phyloP scores from a whole-genome alignment of 2,329 filamentous ascomycete genomes.

The Xylariaceae sp. region DNA sequence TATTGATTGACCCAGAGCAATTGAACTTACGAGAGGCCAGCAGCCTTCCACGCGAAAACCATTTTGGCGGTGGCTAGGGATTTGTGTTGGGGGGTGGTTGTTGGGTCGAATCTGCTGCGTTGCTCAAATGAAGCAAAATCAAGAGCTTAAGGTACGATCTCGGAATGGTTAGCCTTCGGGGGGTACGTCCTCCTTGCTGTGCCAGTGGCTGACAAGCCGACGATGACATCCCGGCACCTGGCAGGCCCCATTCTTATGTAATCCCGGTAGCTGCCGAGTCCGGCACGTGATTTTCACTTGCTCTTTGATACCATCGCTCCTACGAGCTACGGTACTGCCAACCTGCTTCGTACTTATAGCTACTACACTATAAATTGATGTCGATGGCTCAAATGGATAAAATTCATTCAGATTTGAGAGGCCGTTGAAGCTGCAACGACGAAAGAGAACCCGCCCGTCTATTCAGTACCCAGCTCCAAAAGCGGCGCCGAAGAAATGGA shows the following conservation, averaged over 20 bases:
- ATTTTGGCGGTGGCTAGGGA: conserved; percentile 59
- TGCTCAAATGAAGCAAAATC: conserved; percentile 28
- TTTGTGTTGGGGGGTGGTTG: conserved; percentile 30
- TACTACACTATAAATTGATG: no score
- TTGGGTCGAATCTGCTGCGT: conserved; percentile 24
- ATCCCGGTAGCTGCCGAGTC: neutral
- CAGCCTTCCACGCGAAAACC: conserved; percentile 97
- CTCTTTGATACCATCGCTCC: neutral
- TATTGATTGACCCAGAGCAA: conserved; percentile 7
- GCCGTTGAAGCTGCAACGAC: no score
- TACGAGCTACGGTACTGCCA: no score
- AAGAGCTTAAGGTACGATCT: conserved; percentile 14
- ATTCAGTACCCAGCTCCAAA: no score
- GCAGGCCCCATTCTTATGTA: neutral
- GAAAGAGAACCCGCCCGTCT: no score
- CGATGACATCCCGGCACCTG: conserved; percentile 13
- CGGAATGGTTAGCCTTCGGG: neutral
- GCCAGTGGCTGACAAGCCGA: conserved; percentile 5
- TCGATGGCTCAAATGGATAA: no score
- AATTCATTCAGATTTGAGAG: no score
- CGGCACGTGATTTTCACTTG: conserved; percentile 11
- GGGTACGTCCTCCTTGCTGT: neutral
- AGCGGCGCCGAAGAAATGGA: no score
- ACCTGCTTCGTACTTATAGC: no score
- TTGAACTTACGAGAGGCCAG: conserved; percentile 81